Conservation (phyloP, 1,139 yeast genomes). For the Arxiozyma bovina region DNA sequence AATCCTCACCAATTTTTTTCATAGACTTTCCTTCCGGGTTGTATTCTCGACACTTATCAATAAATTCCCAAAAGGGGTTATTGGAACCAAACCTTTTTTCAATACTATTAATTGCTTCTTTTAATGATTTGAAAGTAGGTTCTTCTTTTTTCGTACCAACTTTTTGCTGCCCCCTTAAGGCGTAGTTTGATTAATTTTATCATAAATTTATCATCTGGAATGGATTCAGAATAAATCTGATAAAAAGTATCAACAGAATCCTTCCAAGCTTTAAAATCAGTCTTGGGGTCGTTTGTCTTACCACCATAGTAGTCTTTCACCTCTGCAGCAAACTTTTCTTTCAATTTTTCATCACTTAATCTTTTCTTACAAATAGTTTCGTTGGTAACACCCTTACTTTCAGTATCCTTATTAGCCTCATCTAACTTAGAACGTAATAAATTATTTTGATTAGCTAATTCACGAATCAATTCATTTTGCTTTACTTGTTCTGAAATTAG, state of each 20-base stretch:
- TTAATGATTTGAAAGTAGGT: neutral
- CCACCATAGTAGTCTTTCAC: neutral
- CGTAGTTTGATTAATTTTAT: neutral
- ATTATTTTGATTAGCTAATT: neutral
- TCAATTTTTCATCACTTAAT: neutral
- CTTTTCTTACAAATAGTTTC: neutral
- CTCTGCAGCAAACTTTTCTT: neutral
- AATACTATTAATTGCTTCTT: neutral
- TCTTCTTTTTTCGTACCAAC: neutral
- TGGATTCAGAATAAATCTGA: neutral
- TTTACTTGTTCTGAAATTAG: too few relatives aligned
- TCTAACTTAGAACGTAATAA: neutral
- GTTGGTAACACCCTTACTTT: neutral
- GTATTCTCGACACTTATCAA: neutral
- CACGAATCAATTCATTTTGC: too few relatives aligned
- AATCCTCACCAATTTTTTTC: neutral
- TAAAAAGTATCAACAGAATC: neutral
- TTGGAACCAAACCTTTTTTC: neutral
- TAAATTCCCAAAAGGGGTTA: neutral
- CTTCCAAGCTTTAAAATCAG: neutral
- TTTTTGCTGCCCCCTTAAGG: neutral
- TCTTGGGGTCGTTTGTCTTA: neutral
- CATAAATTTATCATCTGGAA: constrained; percentile 1
- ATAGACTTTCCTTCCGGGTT: neutral
- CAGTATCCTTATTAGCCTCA: neutral